Conservation (phyloP, 805 yeast species). For the Wickerhamomyces bisporus region DNA sequence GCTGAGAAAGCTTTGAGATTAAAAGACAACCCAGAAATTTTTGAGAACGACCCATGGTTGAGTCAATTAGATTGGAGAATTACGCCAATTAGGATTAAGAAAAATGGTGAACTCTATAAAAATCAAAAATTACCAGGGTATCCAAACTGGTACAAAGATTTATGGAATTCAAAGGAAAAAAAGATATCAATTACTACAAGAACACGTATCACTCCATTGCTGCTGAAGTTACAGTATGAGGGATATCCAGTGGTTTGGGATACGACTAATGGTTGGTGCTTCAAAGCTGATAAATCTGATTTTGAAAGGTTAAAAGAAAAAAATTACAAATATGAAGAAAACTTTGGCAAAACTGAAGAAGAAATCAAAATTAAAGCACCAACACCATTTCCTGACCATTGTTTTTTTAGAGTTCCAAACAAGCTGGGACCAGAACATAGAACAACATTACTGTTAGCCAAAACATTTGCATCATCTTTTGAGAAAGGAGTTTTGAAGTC, state of each 20-base stretch:
- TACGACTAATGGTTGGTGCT: constrained; percentile 82
- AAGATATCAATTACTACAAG: constrained; percentile 61
- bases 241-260: constrained; percentile 79
- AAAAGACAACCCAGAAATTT: constrained; percentile 37
- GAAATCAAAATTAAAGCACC: background rate
- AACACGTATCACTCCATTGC: constrained; percentile 69
- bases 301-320: constrained; percentile 27
- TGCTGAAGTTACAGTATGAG: constrained; percentile 81
- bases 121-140: constrained; percentile 81
- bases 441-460: constrained; percentile 74
- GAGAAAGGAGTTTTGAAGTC: constrained; percentile 73
- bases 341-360: constrained; percentile 7
- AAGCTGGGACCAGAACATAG: constrained; percentile 74
- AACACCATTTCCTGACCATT: constrained; percentile 11
- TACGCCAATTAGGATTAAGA: constrained; percentile 53
- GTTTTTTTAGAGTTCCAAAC: constrained; percentile 75
- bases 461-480: constrained; percentile 63
- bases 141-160: constrained; percentile 87
- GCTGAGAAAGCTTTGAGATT: constrained; percentile 53
- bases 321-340: constrained; percentile 26
- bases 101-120: constrained; percentile 63
- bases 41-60: constrained; percentile 77
- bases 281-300: constrained; percentile 44
- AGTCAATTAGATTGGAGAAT: constrained; percentile 85
- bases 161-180: constrained; percentile 34